Conservation (phyloP, 345 rosid species). For the Salix udensis region DNA sequence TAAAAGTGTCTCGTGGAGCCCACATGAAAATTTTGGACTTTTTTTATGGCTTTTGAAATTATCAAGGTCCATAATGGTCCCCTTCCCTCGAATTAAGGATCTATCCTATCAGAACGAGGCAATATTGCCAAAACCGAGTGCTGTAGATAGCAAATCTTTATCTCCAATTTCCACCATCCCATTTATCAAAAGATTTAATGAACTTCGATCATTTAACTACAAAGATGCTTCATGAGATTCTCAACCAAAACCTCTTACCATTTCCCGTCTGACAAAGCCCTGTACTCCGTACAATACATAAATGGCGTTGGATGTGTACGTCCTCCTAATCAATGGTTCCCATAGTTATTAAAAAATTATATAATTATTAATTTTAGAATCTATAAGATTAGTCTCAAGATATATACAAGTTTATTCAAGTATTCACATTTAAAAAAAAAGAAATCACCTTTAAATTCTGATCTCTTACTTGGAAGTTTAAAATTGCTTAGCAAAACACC, state of each 20-base stretch:
- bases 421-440: no score
- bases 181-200: background rate
- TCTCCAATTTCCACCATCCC: background rate
- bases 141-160: constrained; percentile 15
- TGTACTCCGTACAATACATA: background rate
- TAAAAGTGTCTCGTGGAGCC: background rate
- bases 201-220: background rate
- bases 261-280: background rate
- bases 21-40: background rate
- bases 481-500: background rate
- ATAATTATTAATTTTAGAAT: no score
- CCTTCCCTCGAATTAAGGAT: constrained; percentile 11
- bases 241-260: background rate
- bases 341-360: background rate
- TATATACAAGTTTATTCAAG: no score
- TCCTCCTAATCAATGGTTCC: background rate
- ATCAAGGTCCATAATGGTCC: constrained; percentile 3
- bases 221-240: background rate
- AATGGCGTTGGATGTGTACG: background rate
- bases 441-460: background rate
- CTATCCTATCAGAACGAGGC: background rate
- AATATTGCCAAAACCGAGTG: background rate
- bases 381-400: no score
- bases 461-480: background rate
- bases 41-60: background rate